phyloP scores from a whole-genome alignment of 1,284 basidiomycete species.

The Pseudozyma tsukubaensis region DNA sequence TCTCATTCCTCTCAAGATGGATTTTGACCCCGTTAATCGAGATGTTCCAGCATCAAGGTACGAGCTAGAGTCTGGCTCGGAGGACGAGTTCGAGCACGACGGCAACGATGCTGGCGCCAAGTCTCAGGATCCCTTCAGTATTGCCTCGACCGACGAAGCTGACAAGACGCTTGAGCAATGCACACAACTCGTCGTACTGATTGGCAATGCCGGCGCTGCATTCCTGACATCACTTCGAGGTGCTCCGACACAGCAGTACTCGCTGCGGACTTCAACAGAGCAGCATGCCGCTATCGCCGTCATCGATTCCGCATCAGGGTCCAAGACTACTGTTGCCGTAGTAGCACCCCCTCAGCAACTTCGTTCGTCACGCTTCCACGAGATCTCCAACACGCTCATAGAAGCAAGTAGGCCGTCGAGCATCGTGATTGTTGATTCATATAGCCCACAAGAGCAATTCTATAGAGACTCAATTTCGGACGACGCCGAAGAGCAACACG shows the following conservation, averaged over 20 bases:
- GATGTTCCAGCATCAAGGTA: slow-evolving; percentile 33
- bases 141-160: slow-evolving; percentile 1
- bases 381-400: slow-evolving; percentile 15
- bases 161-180: not conserved
- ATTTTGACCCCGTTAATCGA: slow-evolving; percentile 39
- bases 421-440: slow-evolving; percentile 37
- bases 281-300: slow-evolving; percentile 26
- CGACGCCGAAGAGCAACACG: slow-evolving; percentile 1
- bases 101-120: not conserved
- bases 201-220: slow-evolving; percentile 21
- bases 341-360: slow-evolving; percentile 17
- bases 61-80: slow-evolving; percentile 47
- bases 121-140: slow-evolving; percentile 7
- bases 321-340: slow-evolving; percentile 14
- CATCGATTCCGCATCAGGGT: slow-evolving; percentile 1
- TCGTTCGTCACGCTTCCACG: slow-evolving; percentile 26
- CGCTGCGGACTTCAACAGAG: slow-evolving; percentile 14
- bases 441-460: slow-evolving; percentile 31
- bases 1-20: slow-evolving; percentile 19
- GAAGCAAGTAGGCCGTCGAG: slow-evolving; percentile 26
- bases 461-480: slow-evolving; percentile 19
- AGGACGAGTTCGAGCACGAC: slow-evolving; percentile 34
- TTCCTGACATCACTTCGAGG: slow-evolving; percentile 14
- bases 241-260: slow-evolving; percentile 14
- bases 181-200: slow-evolving; percentile 19